Evolutionary conservation across 306 rosid genomes (phyloP).

Genomic region (Cicer pinnatifidum): DNA sequence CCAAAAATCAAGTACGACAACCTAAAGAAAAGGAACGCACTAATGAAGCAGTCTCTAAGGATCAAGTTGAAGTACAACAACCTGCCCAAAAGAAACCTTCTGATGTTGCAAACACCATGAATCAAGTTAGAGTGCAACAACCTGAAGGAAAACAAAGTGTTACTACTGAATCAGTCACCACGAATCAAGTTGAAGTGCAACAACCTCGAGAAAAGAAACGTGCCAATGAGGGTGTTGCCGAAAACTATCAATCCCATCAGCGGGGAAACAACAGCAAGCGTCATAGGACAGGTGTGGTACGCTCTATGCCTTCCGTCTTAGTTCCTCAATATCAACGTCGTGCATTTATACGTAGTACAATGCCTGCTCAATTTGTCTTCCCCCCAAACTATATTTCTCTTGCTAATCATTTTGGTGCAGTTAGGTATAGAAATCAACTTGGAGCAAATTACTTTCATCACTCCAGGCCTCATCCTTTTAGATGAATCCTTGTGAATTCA

Average conservation of each 20-base stretch:
- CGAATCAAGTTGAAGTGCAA: background rate
- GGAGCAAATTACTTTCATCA: background rate
- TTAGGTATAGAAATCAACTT: background rate
- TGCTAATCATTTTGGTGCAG: constrained; percentile 2
- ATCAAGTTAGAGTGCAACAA: constrained; percentile 12
- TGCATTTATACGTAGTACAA: background rate
- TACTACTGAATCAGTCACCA: background rate
- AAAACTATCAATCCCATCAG: background rate
- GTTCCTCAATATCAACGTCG: background rate
- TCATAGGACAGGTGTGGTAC: constrained; percentile 9
- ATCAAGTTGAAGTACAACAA: background rate
- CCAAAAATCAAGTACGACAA: background rate
- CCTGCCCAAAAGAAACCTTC: background rate
- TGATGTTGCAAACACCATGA: background rate
- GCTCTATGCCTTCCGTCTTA: background rate
- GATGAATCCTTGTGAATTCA: constrained; percentile 3
- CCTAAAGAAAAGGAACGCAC: background rate
- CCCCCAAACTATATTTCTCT: background rate
- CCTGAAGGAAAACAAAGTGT: background rate
- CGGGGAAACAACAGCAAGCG: constrained; percentile 42
- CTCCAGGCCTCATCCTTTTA: constrained; percentile 11
- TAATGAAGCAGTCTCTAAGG: background rate
- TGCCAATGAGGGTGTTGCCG: background rate
- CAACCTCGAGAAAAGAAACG: constrained; percentile 20
- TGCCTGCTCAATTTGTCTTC: background rate